Evolutionary conservation across 257 asterid genomes (phyloP).

Genomic region (Cruciata laevipes): DNA sequence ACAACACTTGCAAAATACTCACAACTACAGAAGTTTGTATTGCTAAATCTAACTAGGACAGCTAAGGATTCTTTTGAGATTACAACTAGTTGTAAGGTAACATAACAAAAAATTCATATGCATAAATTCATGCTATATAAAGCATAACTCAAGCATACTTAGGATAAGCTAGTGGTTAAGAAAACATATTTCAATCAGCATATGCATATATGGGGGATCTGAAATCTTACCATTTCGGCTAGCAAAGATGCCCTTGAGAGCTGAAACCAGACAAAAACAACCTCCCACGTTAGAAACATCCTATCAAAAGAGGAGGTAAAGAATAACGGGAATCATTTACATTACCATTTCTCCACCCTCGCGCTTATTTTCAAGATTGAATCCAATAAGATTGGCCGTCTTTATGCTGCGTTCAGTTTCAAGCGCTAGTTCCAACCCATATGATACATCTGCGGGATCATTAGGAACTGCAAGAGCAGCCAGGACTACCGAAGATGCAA

Average conservation of each 20-base stretch:
- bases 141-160: neutral
- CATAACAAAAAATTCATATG: neutral
- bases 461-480: slow-evolving; percentile 40
- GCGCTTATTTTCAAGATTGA: slow-evolving; percentile 26
- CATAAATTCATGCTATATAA: neutral
- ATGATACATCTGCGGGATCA: slow-evolving; percentile 16
- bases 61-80: neutral
- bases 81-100: neutral
- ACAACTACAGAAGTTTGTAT: too few species aligned
- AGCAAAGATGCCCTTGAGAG: slow-evolving; percentile 73
- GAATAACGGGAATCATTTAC: neutral
- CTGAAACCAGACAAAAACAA: slow-evolving; percentile 38
- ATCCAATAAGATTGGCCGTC: slow-evolving; percentile 33
- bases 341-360: slow-evolving; percentile 35
- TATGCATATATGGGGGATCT: neutral
- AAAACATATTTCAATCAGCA: neutral
- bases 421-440: slow-evolving; percentile 32
- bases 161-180: neutral
- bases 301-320: neutral
- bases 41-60: too few species aligned
- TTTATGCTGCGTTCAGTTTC: slow-evolving; percentile 25
- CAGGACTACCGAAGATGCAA: slow-evolving; percentile 41
- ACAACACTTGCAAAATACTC: too few species aligned
- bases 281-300: slow-evolving; percentile 5
- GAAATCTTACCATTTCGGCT: slow-evolving; percentile 61